These are phyloP conservation scores for Nemania sp. DNA, from an alignment of 2,329 filamentous ascomycete genomes.

Conservation along the genomic window DNA sequence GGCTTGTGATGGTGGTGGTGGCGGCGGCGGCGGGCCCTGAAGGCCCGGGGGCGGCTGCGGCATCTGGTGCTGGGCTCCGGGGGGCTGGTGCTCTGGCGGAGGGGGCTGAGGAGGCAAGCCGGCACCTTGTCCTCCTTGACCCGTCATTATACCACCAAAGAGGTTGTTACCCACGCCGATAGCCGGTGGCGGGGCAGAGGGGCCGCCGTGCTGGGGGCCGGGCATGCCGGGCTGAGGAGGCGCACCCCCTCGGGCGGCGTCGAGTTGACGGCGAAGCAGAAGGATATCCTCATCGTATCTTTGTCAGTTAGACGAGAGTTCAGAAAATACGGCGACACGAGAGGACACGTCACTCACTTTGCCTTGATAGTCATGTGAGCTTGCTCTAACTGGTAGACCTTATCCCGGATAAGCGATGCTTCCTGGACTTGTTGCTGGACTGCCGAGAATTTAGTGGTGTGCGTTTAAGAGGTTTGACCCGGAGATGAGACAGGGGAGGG, in stretches of 20 bases:
- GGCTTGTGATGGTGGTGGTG: constrained; percentile 64
- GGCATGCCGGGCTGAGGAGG: constrained; percentile 61
- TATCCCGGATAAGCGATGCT: constrained; percentile 91
- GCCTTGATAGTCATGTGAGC: constrained; percentile 85
- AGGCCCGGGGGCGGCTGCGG: constrained; percentile 75
- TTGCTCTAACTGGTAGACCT: constrained; percentile 92
- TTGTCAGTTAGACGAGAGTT: constrained; percentile 22
- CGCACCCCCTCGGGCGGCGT: constrained; percentile 68
- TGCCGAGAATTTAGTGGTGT: constrained; percentile 48
- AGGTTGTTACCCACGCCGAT: constrained; percentile 91
- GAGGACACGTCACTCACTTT: constrained; percentile 67
- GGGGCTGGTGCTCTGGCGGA: constrained; percentile 65
- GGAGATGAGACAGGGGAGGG: not conserved
- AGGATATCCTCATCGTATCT: constrained; percentile 94
- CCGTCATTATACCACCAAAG: constrained; percentile 95
- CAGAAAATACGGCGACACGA: not conserved
- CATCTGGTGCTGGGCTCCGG: constrained; percentile 62
- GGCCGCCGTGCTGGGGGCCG: constrained; percentile 75
- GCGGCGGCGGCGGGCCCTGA: constrained; percentile 61
- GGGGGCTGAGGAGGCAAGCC: constrained; percentile 74
- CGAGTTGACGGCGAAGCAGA: constrained; percentile 85
- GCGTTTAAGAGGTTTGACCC: not conserved
- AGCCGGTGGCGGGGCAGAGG: constrained; percentile 80
- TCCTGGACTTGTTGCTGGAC: constrained; percentile 91
- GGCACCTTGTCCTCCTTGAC: constrained; percentile 78